A percentile compares a stretch with the other conserved stretches of the same genome.
phyloP scores from a whole-genome alignment of 176 grass and related monocot species.

The Lolium perenne region DNA sequence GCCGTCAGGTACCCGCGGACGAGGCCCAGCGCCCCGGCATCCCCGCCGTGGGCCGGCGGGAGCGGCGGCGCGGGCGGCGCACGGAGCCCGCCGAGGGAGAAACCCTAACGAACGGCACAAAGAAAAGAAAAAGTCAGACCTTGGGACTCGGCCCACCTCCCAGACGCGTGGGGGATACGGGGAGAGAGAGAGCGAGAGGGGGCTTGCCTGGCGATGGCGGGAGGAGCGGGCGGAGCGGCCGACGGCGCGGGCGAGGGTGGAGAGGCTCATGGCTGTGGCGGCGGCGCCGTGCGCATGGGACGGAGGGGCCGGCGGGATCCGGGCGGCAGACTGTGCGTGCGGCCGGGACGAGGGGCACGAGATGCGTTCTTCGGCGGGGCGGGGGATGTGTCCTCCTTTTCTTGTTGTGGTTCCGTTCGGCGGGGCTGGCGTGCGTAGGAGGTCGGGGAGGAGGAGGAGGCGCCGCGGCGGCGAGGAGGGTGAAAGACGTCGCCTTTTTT shows the following conservation, averaged over 20 bases:
- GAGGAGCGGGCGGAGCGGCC: constrained; percentile 66
- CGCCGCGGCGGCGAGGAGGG: constrained; percentile 47
- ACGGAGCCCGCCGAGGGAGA: constrained; percentile 49
- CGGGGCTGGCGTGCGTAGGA: not conserved
- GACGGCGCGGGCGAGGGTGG: constrained; percentile 71
- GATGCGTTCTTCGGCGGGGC: not conserved
- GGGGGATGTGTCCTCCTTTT: not conserved
- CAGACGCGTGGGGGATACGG: not conserved
- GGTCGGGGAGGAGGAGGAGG: not conserved
- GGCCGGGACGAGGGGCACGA: constrained; percentile 24
- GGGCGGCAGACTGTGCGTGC: not conserved
- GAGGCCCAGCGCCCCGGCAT: constrained; percentile 42
- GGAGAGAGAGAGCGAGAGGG: not conserved
- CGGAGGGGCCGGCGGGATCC: not conserved
- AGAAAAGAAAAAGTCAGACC: constrained; percentile 26
- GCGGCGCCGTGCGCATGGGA: constrained; percentile 38
- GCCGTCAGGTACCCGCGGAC: constrained; percentile 69
- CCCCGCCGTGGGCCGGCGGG: constrained; percentile 36
- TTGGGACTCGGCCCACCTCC: not conserved
- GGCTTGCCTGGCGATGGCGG: constrained; percentile 52
- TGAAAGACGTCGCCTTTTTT: not conserved
- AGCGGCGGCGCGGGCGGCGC: constrained; percentile 34
- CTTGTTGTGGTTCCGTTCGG: not conserved
- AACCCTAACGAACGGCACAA: constrained; percentile 52
- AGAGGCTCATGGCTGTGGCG: constrained; percentile 59